Base-by-base conservation (phyloP, 164 flowering plant species). In the Dillenia suffruticosa region DNA sequence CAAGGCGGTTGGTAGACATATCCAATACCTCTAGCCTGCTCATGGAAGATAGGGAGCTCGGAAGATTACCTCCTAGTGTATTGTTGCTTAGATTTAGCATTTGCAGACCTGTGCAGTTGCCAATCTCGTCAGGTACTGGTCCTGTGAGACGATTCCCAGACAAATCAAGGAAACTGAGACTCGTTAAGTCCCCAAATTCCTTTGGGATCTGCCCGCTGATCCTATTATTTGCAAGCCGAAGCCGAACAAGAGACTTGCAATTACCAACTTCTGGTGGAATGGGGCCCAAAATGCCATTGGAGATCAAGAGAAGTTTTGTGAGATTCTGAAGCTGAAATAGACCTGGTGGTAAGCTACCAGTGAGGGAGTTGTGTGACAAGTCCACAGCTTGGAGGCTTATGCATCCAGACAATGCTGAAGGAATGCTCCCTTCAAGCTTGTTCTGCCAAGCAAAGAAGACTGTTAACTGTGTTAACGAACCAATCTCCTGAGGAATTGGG, bases 381-480 rank as follows among this genome's bases (percentile, higher is more conserved):
- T 88, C 95, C 9, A 88, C 59, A 9, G 82, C 82, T 63, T 86
- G 73, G 44, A 88, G 82, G 63, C 63, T 73, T 32, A 54, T 67
- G 51, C 91, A 88, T 22, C 63, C 64, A 9, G 77, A 74, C 47
- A 88, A 72, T 40, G 67, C 55, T 0, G 82, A 46, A 52, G 95
- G 92, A 69, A 88, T 86, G 72, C 79, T 83, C 12, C 95, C 95
- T 67, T 82, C 89, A 12, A 88, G 79, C 70, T 74, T 80, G 78
- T 88, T 88, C 51, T 81, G 63, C 95, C 92, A 88, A 1, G 85
- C 89, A 43, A 80, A 83, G 76, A 88, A 86, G 9, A 84, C 79
- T 8, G 43, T 68, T 9, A 88, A 67, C 67, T 68, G 65, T 6
- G 62, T 26, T 58, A 88, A 68, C 68, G 6, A 58, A 24, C 95